Base-by-base conservation (phyloP, 805 yeast species). In the Suhomyces prunicola region DNA sequence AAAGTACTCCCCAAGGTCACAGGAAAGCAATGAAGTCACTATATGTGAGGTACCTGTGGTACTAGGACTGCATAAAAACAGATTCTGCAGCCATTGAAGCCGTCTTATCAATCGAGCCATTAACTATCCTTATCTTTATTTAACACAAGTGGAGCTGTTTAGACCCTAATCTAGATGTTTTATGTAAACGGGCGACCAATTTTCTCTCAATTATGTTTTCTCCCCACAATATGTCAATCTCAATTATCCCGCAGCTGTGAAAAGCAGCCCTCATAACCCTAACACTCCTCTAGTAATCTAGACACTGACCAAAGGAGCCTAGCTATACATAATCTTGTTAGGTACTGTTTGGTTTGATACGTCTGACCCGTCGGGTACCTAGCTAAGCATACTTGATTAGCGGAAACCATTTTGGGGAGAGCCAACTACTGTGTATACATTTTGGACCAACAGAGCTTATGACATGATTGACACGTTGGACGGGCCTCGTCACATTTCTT, bases 401-500 rank as follows among this genome's bases (percentile, higher is more conserved):
- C 19, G 3, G 4, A 24, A 24, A 24, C 7, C 33, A 29, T 8
- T 19, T 29, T 6, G 33, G 33, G 33, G 33, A 29, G 13, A 29
- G 13, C 33, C 3, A 10, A 29, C 33, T 29, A 29, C 33, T 29
- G 2, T 29, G 4, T 29, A 29, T 5, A 29, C 33, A 27, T 9
- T 29, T 29, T 10, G 33, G 8, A 10, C 33, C 13, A 8, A 29
- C 13, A 29, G 4, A 29, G 29, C 42, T 42, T 35, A 4, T 12
- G 35, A 31, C 60, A 57, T 4, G 46, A 52, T 1, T 35, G 23
- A 40, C 60, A 57, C 17, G n/a, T 24, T 7, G 60, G 60, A 6
- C 50, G 55, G 5, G 46, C 24, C 33, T 57, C 60, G 17, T 57
- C 60, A 41, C 60, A 57, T 29, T 57, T 57, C 53, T 52, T 54